phyloP scores from a whole-genome alignment of 1,139 yeast species.

The Kurtzmaniella quercitrusa region DNA sequence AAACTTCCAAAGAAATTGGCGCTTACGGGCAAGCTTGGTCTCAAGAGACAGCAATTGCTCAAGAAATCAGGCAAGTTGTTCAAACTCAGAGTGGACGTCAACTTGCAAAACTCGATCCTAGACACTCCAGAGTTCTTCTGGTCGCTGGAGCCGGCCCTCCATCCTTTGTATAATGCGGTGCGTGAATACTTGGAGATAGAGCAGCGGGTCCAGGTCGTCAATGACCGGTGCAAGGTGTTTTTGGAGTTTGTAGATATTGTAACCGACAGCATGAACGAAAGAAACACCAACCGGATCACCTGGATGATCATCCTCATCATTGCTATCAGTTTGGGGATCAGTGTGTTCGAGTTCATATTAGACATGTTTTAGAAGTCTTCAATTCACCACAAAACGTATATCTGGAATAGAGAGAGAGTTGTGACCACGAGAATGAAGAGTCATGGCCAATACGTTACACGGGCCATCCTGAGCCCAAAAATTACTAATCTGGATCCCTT shows the following conservation, averaged over 20 bases:
- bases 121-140: constrained; percentile 97
- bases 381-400: too few relatives aligned
- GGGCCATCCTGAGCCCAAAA: too few relatives aligned
- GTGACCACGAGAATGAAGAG: too few relatives aligned
- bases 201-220: constrained; percentile 86
- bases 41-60: constrained; percentile 71
- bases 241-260: constrained; percentile 89
- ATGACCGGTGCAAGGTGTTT: constrained; percentile 91
- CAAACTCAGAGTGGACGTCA: constrained; percentile 88
- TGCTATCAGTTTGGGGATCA: constrained; percentile 69
- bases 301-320: constrained; percentile 86
- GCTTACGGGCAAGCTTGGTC: constrained; percentile 78
- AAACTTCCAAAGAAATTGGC: constrained; percentile 87
- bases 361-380: constrained; percentile 18
- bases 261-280: constrained; percentile 90
- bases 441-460: too few relatives aligned
- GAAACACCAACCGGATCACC: constrained; percentile 85
- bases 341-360: constrained; percentile 40
- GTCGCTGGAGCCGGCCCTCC: constrained; percentile 93
- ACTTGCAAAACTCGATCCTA: constrained; percentile 80
- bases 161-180: constrained; percentile 85
- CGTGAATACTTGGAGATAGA: constrained; percentile 92
- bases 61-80: constrained; percentile 87
- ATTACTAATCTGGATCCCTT: too few relatives aligned
- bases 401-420: too few relatives aligned